Conservation (phyloP, 805 yeast species). For the Kazachstania taianensis region DNA sequence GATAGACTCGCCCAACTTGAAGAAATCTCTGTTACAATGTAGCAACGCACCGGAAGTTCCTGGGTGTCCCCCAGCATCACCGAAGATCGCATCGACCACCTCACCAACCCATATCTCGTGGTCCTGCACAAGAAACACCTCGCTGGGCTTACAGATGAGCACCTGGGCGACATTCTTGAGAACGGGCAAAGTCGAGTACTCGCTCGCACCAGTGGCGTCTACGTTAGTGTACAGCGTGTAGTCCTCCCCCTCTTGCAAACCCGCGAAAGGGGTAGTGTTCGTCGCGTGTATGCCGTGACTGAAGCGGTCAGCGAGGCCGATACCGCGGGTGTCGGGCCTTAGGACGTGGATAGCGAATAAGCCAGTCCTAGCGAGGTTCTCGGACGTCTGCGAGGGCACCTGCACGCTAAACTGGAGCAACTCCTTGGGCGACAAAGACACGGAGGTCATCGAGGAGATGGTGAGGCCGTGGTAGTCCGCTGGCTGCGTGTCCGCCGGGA, state of each 20-base stretch:
- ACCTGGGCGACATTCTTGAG: constrained; percentile 48
- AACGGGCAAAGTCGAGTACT: constrained; percentile 39
- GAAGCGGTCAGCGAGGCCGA: constrained; percentile 54
- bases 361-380: constrained; percentile 44
- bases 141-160: constrained; percentile 48
- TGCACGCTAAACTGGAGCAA: constrained; percentile 78
- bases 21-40: constrained; percentile 55
- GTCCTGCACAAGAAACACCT: constrained; percentile 54
- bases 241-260: constrained; percentile 28
- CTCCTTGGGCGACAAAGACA: constrained; percentile 69
- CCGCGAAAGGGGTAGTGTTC: constrained; percentile 44
- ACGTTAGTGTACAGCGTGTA: constrained; percentile 18
- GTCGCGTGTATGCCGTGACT: constrained; percentile 36
- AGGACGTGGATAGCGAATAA: constrained; percentile 68
- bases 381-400: constrained; percentile 74
- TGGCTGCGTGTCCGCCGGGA: constrained; percentile 18
- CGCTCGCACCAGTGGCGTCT: constrained; percentile 15
- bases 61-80: constrained; percentile 12
- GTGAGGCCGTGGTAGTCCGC: constrained; percentile 52
- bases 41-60: constrained; percentile 50
- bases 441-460: constrained; percentile 73
- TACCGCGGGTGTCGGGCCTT: constrained; percentile 48
- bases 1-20: constrained; percentile 39
- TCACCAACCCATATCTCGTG: constrained; percentile 89
- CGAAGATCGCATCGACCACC: constrained; percentile 45